phyloP scores from a whole-genome alignment of 306 rosid species.

The Ormosia emarginata region DNA sequence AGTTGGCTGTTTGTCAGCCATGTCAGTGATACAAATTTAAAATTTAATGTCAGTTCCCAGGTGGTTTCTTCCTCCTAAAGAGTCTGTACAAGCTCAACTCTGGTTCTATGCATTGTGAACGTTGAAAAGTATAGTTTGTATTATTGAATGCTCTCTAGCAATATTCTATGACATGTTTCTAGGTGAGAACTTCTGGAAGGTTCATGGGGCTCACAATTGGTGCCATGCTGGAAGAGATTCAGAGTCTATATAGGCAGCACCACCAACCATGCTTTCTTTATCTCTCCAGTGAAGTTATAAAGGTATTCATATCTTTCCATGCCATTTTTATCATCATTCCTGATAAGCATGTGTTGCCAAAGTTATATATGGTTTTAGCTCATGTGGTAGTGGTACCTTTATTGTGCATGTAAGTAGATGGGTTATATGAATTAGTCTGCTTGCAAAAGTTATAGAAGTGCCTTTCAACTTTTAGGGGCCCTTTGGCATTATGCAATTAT shows the following conservation, averaged over 20 bases:
- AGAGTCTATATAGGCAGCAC: conserved; percentile 84
- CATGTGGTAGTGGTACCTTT: background rate
- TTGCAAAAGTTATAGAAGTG: background rate
- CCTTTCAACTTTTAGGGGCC: background rate
- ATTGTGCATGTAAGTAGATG: background rate
- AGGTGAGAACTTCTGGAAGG: conserved; percentile 98
- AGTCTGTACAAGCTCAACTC: conserved; percentile 32
- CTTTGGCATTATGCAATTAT: background rate
- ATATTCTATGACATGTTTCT: conserved; percentile 40
- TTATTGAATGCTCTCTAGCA: conserved; percentile 40
- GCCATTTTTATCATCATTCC: background rate
- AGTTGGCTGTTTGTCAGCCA: conserved; percentile 31
- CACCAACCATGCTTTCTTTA: conserved; percentile 98
- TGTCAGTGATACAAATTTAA: conserved; percentile 30
- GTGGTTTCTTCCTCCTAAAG: conserved; percentile 38
- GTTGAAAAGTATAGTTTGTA: conserved; percentile 34
- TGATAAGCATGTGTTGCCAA: background rate
- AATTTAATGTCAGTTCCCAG: conserved; percentile 35
- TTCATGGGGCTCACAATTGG: conserved; percentile 96
- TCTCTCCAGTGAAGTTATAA: conserved; percentile 98
- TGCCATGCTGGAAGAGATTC: conserved; percentile 97
- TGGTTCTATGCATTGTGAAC: conserved; percentile 34
- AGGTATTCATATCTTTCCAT: conserved; percentile 45
- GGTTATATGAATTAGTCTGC: background rate
- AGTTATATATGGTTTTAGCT: background rate